Conservation (phyloP, 2,329 filamentous ascomycete genomes). For the Fusarium bactridioides region DNA sequence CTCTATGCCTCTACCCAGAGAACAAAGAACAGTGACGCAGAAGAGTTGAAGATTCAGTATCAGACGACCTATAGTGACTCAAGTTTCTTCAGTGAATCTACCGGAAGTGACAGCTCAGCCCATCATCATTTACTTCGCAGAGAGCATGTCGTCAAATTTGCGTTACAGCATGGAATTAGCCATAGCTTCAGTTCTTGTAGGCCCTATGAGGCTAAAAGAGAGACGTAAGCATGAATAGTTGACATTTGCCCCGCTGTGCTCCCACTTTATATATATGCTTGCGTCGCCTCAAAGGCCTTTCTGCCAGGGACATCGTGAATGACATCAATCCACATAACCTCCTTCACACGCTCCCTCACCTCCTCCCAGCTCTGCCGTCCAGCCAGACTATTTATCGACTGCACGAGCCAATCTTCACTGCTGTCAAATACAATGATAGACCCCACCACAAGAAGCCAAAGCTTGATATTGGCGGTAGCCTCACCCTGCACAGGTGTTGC, state of each 20-base stretch:
- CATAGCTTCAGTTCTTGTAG: not conserved
- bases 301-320: constrained; percentile 35
- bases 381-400: constrained; percentile 21
- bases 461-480: constrained; percentile 26
- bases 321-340: constrained; percentile 41
- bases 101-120: no score
- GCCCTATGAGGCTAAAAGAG: not conserved
- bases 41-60: not conserved
- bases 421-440: constrained; percentile 35
- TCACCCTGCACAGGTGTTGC: not conserved
- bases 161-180: not conserved
- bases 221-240: accelerated
- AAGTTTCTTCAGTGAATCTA: accelerated
- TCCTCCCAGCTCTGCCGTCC: constrained; percentile 32
- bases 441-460: constrained; percentile 41
- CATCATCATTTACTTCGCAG: no score
- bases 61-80: not conserved
- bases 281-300: not conserved
- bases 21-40: not conserved
- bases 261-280: not conserved
- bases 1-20: not conserved
- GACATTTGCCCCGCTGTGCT: not conserved
- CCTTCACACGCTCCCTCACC: constrained; percentile 24
- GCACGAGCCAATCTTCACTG: constrained; percentile 36
- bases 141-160: no score